Evolutionary conservation across 2,329 filamentous ascomycete species (phyloP).

Genomic region (Ophiostoma perfectum): DNA sequence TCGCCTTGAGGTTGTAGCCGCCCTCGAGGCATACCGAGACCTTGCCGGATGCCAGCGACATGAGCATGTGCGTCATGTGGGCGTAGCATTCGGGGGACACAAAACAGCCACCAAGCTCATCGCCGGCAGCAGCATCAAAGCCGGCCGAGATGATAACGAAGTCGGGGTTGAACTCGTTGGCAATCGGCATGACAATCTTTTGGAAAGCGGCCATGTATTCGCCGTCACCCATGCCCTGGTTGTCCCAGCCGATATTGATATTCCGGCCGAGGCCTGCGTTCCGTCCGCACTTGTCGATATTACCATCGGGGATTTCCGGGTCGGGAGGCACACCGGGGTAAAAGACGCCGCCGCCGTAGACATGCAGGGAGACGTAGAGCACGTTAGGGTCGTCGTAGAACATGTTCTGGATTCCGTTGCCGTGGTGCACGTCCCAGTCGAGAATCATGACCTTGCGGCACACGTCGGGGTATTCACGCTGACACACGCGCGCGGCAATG

Average conservation of each 20-base stretch:
- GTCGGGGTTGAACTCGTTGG: slow-evolving; percentile 87
- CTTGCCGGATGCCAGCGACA: slow-evolving; percentile 86
- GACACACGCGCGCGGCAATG: slow-evolving; percentile 83
- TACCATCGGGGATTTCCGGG: slow-evolving; percentile 53
- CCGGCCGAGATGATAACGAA: slow-evolving; percentile 92
- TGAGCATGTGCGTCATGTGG: slow-evolving; percentile 99
- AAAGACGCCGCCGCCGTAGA: slow-evolving; percentile 76
- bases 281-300: slow-evolving; percentile 54
- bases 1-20: slow-evolving; percentile 89
- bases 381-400: slow-evolving; percentile 95
- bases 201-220: slow-evolving; percentile 98
- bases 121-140: slow-evolving; percentile 91
- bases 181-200: slow-evolving; percentile 92
- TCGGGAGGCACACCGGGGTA: slow-evolving; percentile 68
- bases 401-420: slow-evolving; percentile 93
- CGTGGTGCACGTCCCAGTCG: slow-evolving; percentile 79
- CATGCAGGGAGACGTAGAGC: slow-evolving; percentile 90
- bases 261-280: slow-evolving; percentile 55
- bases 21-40: slow-evolving; percentile 91
- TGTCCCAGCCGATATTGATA: slow-evolving; percentile 62
- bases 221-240: slow-evolving; percentile 83
- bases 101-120: slow-evolving; percentile 87
- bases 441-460: slow-evolving; percentile 89
- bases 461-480: slow-evolving; percentile 68
- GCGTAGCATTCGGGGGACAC: slow-evolving; percentile 89